phyloP scores from a whole-genome alignment of 2,329 filamentous ascomycete genomes.

The Venturia carpophila region DNA sequence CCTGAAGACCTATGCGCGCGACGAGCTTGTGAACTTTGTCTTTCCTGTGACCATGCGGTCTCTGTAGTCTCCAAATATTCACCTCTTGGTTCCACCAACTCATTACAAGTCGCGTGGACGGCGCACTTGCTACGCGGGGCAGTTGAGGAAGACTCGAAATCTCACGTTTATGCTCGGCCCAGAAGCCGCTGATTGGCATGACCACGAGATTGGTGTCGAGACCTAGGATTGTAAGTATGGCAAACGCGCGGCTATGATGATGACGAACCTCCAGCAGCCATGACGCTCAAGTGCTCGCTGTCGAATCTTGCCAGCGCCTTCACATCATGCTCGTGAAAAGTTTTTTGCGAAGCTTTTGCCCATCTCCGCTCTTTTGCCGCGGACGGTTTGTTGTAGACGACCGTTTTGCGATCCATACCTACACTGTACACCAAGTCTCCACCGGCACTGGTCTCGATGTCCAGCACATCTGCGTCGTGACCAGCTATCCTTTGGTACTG shows the following conservation, averaged over 20 bases:
- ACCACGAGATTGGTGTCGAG: conserved; percentile 80
- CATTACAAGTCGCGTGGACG: conserved; percentile 65
- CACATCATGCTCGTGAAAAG: conserved; percentile 89
- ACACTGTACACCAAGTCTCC: conserved; percentile 79
- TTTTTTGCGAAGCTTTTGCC: conserved; percentile 76
- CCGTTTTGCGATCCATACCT: conserved; percentile 83
- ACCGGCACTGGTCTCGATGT: conserved; percentile 72
- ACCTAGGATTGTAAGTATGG: conserved; percentile 42
- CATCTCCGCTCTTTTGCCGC: conserved; percentile 46
- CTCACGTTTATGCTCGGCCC: conserved; percentile 70
- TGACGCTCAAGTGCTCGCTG: conserved; percentile 69
- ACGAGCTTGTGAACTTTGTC: conserved; percentile 38
- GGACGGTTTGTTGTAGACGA: conserved; percentile 61
- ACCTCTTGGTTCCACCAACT: conserved; percentile 91
- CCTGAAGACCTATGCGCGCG: conserved; percentile 34
- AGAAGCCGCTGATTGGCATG: conserved; percentile 68
- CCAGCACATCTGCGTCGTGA: conserved; percentile 84
- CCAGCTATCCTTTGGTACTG: conserved; percentile 77
- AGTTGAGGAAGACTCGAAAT: conserved; percentile 79
- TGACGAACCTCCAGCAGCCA: conserved; percentile 77
- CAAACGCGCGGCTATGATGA: conserved; percentile 28
- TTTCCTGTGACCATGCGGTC: conserved; percentile 33
- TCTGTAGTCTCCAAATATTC: conserved; percentile 64
- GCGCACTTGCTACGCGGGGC: conserved; percentile 64
- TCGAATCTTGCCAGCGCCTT: conserved; percentile 92